These are phyloP conservation scores for Pulicaria dysenterica DNA, from an alignment of 129 eudicot species.

Conservation along the genomic window DNA sequence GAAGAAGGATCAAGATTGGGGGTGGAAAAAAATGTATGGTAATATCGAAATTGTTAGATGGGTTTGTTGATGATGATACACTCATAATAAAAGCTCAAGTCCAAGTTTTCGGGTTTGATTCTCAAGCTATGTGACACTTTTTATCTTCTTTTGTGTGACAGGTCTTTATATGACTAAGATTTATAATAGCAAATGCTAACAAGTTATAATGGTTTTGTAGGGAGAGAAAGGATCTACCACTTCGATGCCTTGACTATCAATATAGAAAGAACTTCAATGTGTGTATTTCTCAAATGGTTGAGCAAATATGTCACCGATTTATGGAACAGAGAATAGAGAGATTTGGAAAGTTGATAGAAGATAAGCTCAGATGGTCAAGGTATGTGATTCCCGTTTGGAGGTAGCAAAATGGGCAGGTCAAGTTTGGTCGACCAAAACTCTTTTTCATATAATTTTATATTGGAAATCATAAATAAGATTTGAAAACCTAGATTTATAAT, in stretches of 20 bases:
- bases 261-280: conserved; percentile 80
- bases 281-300: conserved; percentile 83
- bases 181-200: conserved; percentile 11
- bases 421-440: too few relatives aligned
- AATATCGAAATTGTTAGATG: conserved; percentile 68
- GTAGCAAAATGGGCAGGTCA: not conserved
- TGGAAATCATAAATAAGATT: not conserved
- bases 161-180: not conserved
- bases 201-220: conserved; percentile 39
- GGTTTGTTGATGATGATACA: conserved; percentile 75
- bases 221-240: conserved; percentile 75
- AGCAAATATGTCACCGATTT: conserved; percentile 75
- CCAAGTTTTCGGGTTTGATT: conserved; percentile 97
- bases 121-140: too few relatives aligned
- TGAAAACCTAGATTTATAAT: not conserved
- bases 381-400: conserved; percentile 25
- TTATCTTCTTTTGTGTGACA: too few relatives aligned
- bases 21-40: conserved; percentile 96
- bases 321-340: conserved; percentile 72
- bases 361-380: conserved; percentile 93
- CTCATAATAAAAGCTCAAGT: conserved; percentile 86
- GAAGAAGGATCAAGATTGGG: conserved; percentile 97
- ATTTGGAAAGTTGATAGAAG: conserved; percentile 70
- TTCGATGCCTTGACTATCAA: conserved; percentile 76
- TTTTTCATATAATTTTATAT: too few relatives aligned